Evolutionary conservation across 768 basidiomycete genomes (phyloP).

Genomic region (Amanita fuliginea): DNA sequence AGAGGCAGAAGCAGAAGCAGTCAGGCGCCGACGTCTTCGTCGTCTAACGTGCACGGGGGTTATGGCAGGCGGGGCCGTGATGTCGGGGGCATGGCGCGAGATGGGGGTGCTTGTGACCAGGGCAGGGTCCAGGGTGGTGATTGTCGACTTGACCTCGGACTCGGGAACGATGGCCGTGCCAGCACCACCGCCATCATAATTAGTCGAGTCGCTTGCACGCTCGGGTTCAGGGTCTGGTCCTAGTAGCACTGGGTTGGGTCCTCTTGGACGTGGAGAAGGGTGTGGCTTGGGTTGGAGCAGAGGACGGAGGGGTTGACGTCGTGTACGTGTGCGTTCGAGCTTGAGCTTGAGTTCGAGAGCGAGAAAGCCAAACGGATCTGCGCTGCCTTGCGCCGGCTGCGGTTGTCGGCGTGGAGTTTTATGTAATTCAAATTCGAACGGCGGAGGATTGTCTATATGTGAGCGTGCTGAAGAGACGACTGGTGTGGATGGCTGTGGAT

Average conservation of each 20-base stretch:
- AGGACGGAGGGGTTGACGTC: background rate
- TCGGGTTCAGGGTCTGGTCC: background rate
- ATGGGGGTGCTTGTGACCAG: background rate
- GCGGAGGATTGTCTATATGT: background rate
- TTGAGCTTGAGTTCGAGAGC: slow-evolving; percentile 42
- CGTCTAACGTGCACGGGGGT: background rate
- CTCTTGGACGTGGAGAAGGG: background rate
- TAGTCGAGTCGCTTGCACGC: background rate
- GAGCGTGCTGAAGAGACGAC: background rate
- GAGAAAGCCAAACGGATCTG: slow-evolving; percentile 31
- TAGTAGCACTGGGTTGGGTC: background rate
- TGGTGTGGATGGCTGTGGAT: background rate
- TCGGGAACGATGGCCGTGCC: no score
- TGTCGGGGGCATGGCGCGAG: background rate
- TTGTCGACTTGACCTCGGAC: no score
- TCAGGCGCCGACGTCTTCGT: background rate
- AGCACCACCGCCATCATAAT: no score
- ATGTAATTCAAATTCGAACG: background rate
- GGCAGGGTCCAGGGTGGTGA: no score
- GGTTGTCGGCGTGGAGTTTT: background rate
- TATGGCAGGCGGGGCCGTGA: background rate
- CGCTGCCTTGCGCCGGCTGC: slow-evolving; percentile 31
- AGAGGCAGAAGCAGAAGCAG: background rate
- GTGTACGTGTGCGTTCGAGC: slow-evolving; percentile 8
- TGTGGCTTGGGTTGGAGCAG: background rate